Percentiles rank a stretch among this genome's conserved stretches.
Evolutionary conservation across 495 filamentous ascomycete genomes (phyloP).

Genomic region (Annulohypoxylon maeteangense): DNA sequence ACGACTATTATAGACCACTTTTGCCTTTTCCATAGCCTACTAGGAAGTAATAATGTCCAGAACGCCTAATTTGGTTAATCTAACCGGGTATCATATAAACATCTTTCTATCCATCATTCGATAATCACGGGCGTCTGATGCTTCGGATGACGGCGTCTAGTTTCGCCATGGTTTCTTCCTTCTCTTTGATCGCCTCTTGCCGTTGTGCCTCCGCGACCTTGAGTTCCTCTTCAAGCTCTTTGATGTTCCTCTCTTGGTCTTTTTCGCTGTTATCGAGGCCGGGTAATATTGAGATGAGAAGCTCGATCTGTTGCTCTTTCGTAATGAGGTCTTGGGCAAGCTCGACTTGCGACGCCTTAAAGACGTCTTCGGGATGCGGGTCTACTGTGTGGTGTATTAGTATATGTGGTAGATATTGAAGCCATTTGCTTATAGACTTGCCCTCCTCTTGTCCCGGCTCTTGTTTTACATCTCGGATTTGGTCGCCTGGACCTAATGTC

Average conservation of each 20-base stretch:
- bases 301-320: conserved; percentile 95
- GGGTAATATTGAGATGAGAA: conserved; percentile 82
- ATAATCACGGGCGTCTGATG: conserved; percentile 61
- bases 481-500: conserved; percentile 68
- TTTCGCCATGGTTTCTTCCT: conserved; percentile 70
- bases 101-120: background rate
- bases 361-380: conserved; percentile 71
- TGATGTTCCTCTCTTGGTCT: conserved; percentile 80
- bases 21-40: conserved; percentile 8
- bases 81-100: conserved; percentile 37
- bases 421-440: conserved; percentile 23
- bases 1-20: conserved; percentile 6
- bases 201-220: conserved; percentile 77
- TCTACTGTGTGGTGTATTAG: conserved; percentile 54
- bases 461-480: conserved; percentile 66
- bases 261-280: conserved; percentile 86
- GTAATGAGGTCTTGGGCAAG: conserved; percentile 86
- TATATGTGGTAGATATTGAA: conserved; percentile 8
- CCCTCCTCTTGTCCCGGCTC: conserved; percentile 55
- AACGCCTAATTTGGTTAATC: conserved; percentile 37
- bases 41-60: conserved; percentile 12
- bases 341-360: conserved; percentile 77
- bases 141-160: conserved; percentile 74
- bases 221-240: conserved; percentile 79
- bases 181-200: conserved; percentile 74